Conservation (phyloP, 495 filamentous ascomycete species). For the Cercophora newfieldiana region DNA sequence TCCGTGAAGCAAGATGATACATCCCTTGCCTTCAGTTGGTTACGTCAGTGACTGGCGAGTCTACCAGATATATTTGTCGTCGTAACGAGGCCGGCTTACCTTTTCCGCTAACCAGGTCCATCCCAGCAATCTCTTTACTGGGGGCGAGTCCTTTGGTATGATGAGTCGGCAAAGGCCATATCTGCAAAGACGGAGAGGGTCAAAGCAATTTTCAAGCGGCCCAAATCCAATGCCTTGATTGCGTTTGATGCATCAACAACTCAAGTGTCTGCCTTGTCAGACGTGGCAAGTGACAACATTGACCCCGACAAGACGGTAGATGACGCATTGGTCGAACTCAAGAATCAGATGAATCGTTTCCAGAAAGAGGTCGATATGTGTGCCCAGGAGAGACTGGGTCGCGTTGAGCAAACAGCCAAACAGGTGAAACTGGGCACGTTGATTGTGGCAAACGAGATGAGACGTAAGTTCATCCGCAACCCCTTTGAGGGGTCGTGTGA, state of each 20-base stretch:
- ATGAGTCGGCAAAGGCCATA: background rate
- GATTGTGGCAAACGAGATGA: background rate
- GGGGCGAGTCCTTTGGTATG: constrained; percentile 23
- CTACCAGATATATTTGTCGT: too few species aligned
- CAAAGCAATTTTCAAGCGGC: constrained; percentile 7
- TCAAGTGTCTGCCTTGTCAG: background rate
- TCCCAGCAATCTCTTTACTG: background rate
- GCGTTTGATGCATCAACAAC: background rate
- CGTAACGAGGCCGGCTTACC: background rate
- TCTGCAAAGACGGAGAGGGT: background rate
- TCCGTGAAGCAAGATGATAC: constrained; percentile 49
- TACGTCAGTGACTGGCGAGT: too few species aligned
- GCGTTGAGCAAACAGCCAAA: constrained; percentile 1
- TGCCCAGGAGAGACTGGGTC: constrained; percentile 7
- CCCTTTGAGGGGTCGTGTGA: too few species aligned
- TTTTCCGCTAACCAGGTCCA: constrained; percentile 24
- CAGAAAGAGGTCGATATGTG: constrained; percentile 15
- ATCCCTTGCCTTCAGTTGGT: constrained; percentile 37
- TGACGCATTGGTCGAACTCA: constrained; percentile 11
- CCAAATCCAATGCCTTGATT: background rate
- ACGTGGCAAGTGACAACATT: background rate
- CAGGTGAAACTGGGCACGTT: background rate
- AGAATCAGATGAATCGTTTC: constrained; percentile 14
- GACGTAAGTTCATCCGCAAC: background rate
- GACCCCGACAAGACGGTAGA: background rate